Base-by-base conservation (phyloP, 306 rosid species). In the Ammopiptanthus mongolicus region DNA sequence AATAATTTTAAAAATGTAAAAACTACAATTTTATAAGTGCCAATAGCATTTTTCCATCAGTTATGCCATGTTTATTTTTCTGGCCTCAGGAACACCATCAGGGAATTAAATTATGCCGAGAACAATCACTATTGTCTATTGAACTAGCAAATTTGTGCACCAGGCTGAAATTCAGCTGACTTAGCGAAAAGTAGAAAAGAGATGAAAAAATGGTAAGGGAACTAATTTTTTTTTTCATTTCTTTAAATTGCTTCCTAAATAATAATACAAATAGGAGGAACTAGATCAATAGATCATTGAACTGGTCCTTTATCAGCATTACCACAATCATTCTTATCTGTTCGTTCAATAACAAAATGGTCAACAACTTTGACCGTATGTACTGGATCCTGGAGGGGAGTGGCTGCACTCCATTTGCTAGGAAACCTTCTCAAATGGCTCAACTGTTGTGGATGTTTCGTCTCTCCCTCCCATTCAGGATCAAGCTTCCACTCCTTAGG, bases 341-440 rank as follows among this genome's bases (percentile, higher is more conserved):
- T 82, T 75, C 70, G 84, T 67, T 50, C 76, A 71, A 90, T 90
- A 60, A 89, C 85, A 50, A 96, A 92, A 47, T 87, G 96, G 71
- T 96, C 98, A 36, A 96, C 96, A 76, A 96, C 83, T 83, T 87
- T 96, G 75, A 96, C 99, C 0, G 96, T 82, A 15, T 88, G 85
- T 21, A 92, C 71, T 10, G 99, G 98, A 71, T 92, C 98, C 69
- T 84, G 97, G 62, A 82, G 83, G 28, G 91, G 2, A 39, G 72
- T 28, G 46, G 85, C 86, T 21, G 98, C 97, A 73, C 74, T 81
- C 88, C 88, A 84, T 84, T 84, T 81, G 76, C 88, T 84, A 2
- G 88, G 88, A 81, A 74, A 78, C 12, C 39, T 57, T 78, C 85
- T 84, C 78, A 57, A 69, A 84, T 84, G 77, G 80, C 65, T 78